Conservation (phyloP, 306 rosid species). For the Lotus japonicus region DNA sequence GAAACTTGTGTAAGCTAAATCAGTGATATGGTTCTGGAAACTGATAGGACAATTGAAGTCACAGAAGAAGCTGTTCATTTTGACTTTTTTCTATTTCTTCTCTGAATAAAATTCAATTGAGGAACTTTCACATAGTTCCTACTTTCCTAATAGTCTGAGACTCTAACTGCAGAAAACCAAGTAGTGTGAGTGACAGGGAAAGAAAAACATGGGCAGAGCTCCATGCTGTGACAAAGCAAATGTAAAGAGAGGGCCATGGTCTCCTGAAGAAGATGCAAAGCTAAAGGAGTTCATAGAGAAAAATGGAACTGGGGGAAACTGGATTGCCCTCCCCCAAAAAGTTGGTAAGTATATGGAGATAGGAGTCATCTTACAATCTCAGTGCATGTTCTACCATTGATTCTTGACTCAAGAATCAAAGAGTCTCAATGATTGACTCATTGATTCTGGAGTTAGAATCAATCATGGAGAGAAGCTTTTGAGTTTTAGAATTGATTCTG, state of each 20-base stretch:
- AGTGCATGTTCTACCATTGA: too few relatives aligned
- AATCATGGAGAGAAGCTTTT: too few relatives aligned
- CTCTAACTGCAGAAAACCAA: neutral
- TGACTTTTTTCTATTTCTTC: conserved; percentile 55
- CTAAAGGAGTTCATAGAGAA: conserved; percentile 60
- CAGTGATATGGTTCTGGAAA: conserved; percentile 10
- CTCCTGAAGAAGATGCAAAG: conserved; percentile 89
- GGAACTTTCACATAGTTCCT: neutral
- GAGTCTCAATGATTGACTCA: too few relatives aligned
- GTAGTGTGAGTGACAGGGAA: neutral
- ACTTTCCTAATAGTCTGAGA: neutral
- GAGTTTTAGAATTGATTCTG: too few relatives aligned
- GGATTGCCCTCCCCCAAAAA: conserved; percentile 90
- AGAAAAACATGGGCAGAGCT: conserved; percentile 72
- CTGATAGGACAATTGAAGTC: conserved; percentile 37
- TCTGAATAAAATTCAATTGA: conserved; percentile 16
- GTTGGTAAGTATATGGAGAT: conserved; percentile 40
- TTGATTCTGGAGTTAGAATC: too few relatives aligned
- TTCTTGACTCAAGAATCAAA: too few relatives aligned
- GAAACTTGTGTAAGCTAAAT: conserved; percentile 38
- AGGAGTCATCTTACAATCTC: neutral
- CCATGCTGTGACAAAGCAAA: conserved; percentile 94
- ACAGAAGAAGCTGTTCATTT: conserved; percentile 36
- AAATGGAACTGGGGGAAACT: conserved; percentile 86
- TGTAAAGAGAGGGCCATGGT: conserved; percentile 97